These are phyloP conservation scores for Postia placenta DNA, from an alignment of 768 basidiomycete species.

Conservation along the genomic window DNA sequence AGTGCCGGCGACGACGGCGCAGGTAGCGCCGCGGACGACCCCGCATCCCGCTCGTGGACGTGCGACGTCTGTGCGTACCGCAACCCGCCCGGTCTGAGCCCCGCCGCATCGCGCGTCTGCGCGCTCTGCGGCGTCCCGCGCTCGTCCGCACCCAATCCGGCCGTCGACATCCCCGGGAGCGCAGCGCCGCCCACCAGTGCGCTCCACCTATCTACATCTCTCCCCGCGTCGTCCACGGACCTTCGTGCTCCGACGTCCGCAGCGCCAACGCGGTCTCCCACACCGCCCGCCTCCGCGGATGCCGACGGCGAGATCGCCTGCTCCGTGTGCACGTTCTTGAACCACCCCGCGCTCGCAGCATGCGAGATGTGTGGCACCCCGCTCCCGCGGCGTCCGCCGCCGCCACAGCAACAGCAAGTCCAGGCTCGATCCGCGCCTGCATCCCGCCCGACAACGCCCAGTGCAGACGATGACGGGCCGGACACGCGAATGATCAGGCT, in stretches of 20 bases:
- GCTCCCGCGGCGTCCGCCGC: conserved; percentile 35
- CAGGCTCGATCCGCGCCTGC: conserved; percentile 55
- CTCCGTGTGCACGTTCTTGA: conserved; percentile 88
- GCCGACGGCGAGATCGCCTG: conserved; percentile 48
- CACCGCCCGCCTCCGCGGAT: background rate
- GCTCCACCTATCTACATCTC: conserved; percentile 33
- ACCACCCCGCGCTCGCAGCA: conserved; percentile 60
- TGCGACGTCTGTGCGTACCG: conserved; percentile 86
- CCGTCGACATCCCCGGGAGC: conserved; percentile 18
- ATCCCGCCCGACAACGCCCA: conserved; percentile 52
- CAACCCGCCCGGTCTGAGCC: conserved; percentile 74
- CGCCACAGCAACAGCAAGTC: conserved; percentile 14
- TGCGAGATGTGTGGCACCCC: conserved; percentile 88
- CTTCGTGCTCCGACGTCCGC: conserved; percentile 9
- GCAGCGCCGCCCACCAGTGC: conserved; percentile 8
- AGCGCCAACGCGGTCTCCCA: conserved; percentile 2
- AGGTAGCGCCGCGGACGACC: conserved; percentile 19
- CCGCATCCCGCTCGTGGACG: conserved; percentile 57
- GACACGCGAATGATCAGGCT: conserved; percentile 59
- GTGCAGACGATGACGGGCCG: conserved; percentile 32
- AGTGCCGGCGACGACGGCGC: background rate
- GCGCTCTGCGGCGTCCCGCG: conserved; percentile 79
- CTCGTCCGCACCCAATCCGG: conserved; percentile 17
- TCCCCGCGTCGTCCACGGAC: conserved; percentile 32
- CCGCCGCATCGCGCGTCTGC: conserved; percentile 64